Percentiles rank a stretch among this genome's conserved stretches.
Conservation (phyloP, 495 filamentous ascomycete genomes). For the Parachaetomium inaequale region DNA sequence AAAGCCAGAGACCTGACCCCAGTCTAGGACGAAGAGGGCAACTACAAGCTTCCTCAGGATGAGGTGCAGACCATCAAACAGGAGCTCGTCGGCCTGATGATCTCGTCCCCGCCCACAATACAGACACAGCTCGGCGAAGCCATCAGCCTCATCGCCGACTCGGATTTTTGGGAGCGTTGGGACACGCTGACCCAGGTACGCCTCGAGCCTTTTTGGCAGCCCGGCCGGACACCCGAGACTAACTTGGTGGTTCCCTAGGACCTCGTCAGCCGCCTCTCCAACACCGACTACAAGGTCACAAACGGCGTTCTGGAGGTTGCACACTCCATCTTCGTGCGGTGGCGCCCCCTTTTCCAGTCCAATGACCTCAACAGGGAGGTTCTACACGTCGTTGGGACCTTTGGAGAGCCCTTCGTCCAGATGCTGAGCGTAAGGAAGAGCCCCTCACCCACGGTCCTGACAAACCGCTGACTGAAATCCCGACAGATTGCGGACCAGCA, state of each 20-base stretch:
- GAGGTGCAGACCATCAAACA: conserved; percentile 88
- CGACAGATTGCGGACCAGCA: conserved; percentile 67
- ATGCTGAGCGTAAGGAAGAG: conserved; percentile 61
- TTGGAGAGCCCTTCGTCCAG: conserved; percentile 74
- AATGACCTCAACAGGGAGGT: conserved; percentile 90
- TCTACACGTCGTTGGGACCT: conserved; percentile 83
- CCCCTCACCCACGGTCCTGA: not conserved
- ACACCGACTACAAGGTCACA: conserved; percentile 72
- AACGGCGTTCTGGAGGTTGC: conserved; percentile 95
- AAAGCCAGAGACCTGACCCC: not conserved
- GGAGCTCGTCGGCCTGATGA: conserved; percentile 95
- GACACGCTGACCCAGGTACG: conserved; percentile 67
- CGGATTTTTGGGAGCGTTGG: conserved; percentile 95
- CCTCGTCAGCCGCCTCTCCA: conserved; percentile 79
- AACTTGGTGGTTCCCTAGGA: conserved; percentile 45
- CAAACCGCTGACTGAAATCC: conserved; percentile 19
- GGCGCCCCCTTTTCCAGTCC: conserved; percentile 88
- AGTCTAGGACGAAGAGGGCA: conserved; percentile 69
- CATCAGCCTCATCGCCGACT: conserved; percentile 94
- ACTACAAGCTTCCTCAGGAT: conserved; percentile 72
- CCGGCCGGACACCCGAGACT: not conserved
- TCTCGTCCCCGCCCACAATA: conserved; percentile 76
- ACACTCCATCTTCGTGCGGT: conserved; percentile 95
- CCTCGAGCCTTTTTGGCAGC: conserved; percentile 40
- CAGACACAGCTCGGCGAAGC: conserved; percentile 94